Evolutionary conservation across 306 rosid species (phyloP).

Genomic region (Dalbergia cochinchinensis): DNA sequence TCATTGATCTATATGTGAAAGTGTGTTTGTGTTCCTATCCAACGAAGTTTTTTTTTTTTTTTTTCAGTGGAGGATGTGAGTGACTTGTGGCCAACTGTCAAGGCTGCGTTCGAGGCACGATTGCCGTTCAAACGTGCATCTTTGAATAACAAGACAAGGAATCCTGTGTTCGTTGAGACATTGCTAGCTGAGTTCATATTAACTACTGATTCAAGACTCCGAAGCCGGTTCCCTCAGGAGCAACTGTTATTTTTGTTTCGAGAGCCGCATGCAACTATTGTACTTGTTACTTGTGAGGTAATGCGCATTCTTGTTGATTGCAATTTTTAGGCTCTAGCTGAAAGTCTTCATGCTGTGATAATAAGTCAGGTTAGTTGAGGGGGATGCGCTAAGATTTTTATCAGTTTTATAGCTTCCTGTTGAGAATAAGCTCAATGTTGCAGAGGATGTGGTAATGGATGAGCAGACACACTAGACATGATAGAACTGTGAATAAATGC

Average conservation of each 20-base stretch:
- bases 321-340: slow-evolving; percentile 11
- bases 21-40: not conserved
- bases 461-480: not conserved
- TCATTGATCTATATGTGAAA: slow-evolving; percentile 35
- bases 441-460: not conserved
- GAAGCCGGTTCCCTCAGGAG: slow-evolving; percentile 96
- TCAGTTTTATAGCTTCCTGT: slow-evolving; percentile 30
- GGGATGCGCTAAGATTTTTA: slow-evolving; percentile 23
- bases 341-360: slow-evolving; percentile 18
- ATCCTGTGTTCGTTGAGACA: slow-evolving; percentile 70
- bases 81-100: slow-evolving; percentile 93
- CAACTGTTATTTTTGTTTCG: slow-evolving; percentile 92
- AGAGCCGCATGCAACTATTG: slow-evolving; percentile 91
- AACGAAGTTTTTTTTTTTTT: slow-evolving; percentile 41
- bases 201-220: slow-evolving; percentile 94
- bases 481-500: not conserved
- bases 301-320: slow-evolving; percentile 27
- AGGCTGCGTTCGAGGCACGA: slow-evolving; percentile 80
- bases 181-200: slow-evolving; percentile 88
- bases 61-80: slow-evolving; percentile 97
- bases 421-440: not conserved
- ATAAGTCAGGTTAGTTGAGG: slow-evolving; percentile 27
- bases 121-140: slow-evolving; percentile 81
- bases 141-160: slow-evolving; percentile 96
- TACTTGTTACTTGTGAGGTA: slow-evolving; percentile 98